phyloP scores from a whole-genome alignment of 805 yeast genomes.

The Isabelozyma pseudorhagii region DNA sequence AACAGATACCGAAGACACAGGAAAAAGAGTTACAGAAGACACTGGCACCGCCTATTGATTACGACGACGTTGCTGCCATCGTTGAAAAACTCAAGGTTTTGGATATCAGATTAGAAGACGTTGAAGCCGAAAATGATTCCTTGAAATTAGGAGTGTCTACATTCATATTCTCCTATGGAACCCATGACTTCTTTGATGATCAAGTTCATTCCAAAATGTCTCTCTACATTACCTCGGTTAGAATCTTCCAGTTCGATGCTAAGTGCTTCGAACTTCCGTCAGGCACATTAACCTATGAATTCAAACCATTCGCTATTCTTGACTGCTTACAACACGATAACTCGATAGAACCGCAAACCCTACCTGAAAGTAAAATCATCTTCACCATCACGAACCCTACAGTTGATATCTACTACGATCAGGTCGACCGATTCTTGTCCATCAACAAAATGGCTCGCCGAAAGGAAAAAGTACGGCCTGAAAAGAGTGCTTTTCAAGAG shows the following conservation, averaged over 20 bases:
- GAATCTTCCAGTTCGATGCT: slow-evolving; percentile 24
- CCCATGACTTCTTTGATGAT: not conserved
- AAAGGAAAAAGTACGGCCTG: not conserved
- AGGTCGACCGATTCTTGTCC: slow-evolving; percentile 17
- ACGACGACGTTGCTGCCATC: not conserved
- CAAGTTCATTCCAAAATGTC: slow-evolving; percentile 8
- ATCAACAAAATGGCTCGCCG: slow-evolving; percentile 2
- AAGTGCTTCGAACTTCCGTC: slow-evolving; percentile 36
- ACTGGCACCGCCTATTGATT: not conserved
- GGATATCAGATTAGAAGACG: slow-evolving; percentile 31
- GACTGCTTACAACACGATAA: not conserved
- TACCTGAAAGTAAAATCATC: slow-evolving; percentile 4
- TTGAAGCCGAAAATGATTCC: slow-evolving; percentile 6
- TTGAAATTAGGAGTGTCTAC: not conserved
- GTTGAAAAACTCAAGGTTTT: slow-evolving; percentile 8
- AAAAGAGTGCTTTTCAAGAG: not conserved
- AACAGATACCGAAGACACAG: slow-evolving; percentile 3
- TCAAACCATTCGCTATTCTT: slow-evolving; percentile 13
- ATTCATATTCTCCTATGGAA: not conserved
- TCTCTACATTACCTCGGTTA: slow-evolving; percentile 26
- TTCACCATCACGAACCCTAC: slow-evolving; percentile 32
- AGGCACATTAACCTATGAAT: slow-evolving; percentile 21
- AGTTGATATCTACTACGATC: slow-evolving; percentile 36
- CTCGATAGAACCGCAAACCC: slow-evolving; percentile 1
- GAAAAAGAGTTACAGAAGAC: not conserved